Conservation (phyloP, 2,329 filamentous ascomycete genomes). For the Epichloe elymi region DNA sequence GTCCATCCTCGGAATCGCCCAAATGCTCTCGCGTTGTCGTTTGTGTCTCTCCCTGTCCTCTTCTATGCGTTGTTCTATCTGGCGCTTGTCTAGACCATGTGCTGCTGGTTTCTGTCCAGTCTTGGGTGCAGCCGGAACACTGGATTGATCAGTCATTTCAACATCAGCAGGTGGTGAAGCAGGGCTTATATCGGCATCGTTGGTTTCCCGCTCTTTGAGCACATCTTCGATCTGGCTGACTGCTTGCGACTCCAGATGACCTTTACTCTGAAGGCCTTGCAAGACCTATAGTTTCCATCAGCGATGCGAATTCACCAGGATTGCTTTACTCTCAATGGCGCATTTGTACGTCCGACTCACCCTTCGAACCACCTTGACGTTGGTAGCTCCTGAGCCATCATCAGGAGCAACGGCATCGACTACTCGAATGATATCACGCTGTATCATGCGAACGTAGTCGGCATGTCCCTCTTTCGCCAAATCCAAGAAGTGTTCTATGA, state of each 20-base stretch:
- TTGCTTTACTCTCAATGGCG: too few species aligned
- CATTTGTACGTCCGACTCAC: constrained; percentile 29
- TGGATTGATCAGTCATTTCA: constrained; percentile 27
- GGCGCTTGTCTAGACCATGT: constrained; percentile 58
- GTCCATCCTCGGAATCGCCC: constrained; percentile 58
- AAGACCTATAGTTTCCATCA: constrained; percentile 39
- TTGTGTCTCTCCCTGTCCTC: constrained; percentile 95
- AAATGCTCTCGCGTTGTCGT: constrained; percentile 78
- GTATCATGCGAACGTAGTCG: constrained; percentile 87
- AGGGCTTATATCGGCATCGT: constrained; percentile 40
- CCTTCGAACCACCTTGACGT: constrained; percentile 81
- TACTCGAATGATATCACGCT: constrained; percentile 80
- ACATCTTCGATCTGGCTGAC: constrained; percentile 72
- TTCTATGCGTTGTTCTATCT: constrained; percentile 92
- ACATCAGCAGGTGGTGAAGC: constrained; percentile 35
- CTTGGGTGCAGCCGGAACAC: constrained; percentile 27
- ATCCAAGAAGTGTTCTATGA: constrained; percentile 90
- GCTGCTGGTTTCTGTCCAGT: constrained; percentile 19
- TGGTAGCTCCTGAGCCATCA: constrained; percentile 78
- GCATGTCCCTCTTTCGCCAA: constrained; percentile 62
- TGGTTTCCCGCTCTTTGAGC: constrained; percentile 63
- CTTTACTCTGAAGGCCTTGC: constrained; percentile 54
- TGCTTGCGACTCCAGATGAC: constrained; percentile 59
- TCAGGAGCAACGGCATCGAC: constrained; percentile 85
- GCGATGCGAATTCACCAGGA: not conserved